Percentiles rank a stretch among this genome's conserved stretches.
Evolutionary conservation across 768 basidiomycete species (phyloP).

Genomic region (Rhizopogon vulgaris): DNA sequence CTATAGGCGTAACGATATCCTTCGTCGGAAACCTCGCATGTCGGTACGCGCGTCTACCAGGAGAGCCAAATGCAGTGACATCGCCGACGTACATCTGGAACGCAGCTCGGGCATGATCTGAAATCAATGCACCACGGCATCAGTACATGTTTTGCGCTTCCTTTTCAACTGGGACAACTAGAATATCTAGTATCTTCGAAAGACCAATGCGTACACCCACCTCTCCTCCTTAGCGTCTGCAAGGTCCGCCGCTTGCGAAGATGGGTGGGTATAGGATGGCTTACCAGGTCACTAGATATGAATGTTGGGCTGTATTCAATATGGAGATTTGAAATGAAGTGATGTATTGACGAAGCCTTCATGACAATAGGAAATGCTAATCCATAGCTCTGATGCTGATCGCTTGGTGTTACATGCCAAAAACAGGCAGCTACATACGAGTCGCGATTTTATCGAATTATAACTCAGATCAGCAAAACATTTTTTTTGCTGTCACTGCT

Average conservation of each 20-base stretch:
- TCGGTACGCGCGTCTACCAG: constrained; percentile 39
- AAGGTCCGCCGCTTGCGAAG: constrained; percentile 64
- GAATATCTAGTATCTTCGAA: constrained; percentile 59
- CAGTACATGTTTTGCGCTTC: constrained; percentile 56
- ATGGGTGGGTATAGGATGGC: constrained; percentile 81
- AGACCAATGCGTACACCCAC: constrained; percentile 77
- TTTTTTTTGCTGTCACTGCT: too few relatives aligned
- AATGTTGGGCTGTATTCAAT: constrained; percentile 52
- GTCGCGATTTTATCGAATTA: too few relatives aligned
- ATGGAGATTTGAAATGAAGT: background rate
- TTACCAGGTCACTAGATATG: constrained; percentile 79
- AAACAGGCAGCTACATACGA: too few relatives aligned
- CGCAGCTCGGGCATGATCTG: constrained; percentile 75
- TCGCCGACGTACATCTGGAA: constrained; percentile 89
- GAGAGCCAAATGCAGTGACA: constrained; percentile 23
- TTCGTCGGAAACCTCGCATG: constrained; percentile 76
- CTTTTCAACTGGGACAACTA: constrained; percentile 70
- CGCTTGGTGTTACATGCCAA: too few relatives aligned
- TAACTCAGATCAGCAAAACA: too few relatives aligned
- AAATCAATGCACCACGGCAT: constrained; percentile 93
- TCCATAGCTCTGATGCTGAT: constrained; percentile 31
- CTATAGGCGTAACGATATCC: constrained; percentile 76
- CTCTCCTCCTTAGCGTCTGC: constrained; percentile 77
- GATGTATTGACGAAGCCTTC: constrained; percentile 62
- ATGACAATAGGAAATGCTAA: constrained; percentile 74